Base-by-base conservation (phyloP, 1,284 basidiomycete species). In the Cystobasidium pallidum region DNA sequence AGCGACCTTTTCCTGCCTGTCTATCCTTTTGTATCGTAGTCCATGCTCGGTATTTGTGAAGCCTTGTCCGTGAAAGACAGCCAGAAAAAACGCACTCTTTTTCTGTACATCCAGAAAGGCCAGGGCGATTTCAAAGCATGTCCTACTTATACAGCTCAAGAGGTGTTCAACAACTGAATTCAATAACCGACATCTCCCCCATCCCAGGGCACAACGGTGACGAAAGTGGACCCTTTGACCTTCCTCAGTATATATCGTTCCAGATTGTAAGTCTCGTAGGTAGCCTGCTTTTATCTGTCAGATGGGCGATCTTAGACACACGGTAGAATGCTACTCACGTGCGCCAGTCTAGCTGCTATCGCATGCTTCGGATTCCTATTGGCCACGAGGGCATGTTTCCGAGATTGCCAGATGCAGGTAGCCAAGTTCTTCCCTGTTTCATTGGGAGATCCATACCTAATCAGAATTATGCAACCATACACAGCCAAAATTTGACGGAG, bases 391-490 rank as follows among this genome's bases (percentile, higher is more conserved):
- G 93, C 93, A 76, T 92, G 89, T 75, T 85, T 85, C 3, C 91
- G 87, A 47, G 89, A 91, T 81, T 92, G 90, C 93, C 93, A 96
- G 61, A 95, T 89, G 82, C 93, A 95, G n/a, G 92, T 94, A 2
- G 93, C 92, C 64, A 94, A 87, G 80, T 95, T 95, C 81, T 91
- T 84, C 0, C 91, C 89, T 0, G 88, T 89, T 21, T 62, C 61
- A 43, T 59, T 61, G 6, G 61, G 66, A 0, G 39, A 21, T 21
- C 61, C 45, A 15, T 59, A 62, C 52, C 47, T 52, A 21, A n/a
- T n/a, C n/a, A n/a, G n/a, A n/a, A n/a, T n/a, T 10, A 19, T 4
- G 26, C 6, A 24, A 61, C 2, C 21, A 32, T n/a, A 28, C 17
- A 30, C 17, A 21, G 45, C 30, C 21, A 41, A 24, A 28, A 2